phyloP scores from a whole-genome alignment of 2,329 filamentous ascomycete species.

The Colletotrichum destructivum region DNA sequence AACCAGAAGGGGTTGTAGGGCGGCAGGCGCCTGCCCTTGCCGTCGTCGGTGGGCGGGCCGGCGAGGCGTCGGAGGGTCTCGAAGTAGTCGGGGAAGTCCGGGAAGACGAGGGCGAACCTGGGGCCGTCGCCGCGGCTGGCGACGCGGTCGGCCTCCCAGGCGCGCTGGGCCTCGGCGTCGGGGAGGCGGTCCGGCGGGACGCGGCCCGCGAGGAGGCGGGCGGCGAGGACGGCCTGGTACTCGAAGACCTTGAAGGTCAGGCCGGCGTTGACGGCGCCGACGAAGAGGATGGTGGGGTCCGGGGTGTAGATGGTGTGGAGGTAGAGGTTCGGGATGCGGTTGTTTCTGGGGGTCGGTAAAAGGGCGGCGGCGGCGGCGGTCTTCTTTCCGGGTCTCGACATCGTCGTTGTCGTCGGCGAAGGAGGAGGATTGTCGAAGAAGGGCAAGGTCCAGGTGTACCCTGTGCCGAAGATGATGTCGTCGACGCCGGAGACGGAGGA shows the following conservation, averaged over 20 bases:
- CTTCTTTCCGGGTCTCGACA: too few relatives aligned
- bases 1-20: slow-evolving; percentile 63
- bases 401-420: slow-evolving; percentile 37
- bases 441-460: slow-evolving; percentile 75
- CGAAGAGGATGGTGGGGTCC: slow-evolving; percentile 70
- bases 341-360: slow-evolving; percentile 58
- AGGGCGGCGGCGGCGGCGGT: too few relatives aligned
- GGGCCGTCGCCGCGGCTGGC: slow-evolving; percentile 68
- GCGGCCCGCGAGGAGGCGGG: slow-evolving; percentile 70
- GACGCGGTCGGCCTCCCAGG: slow-evolving; percentile 72
- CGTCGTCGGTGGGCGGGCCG: slow-evolving; percentile 59
- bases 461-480: slow-evolving; percentile 77
- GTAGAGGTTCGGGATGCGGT: slow-evolving; percentile 69
- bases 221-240: slow-evolving; percentile 76
- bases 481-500: slow-evolving; percentile 68
- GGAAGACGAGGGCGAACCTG: slow-evolving; percentile 70
- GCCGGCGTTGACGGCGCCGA: slow-evolving; percentile 70
- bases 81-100: slow-evolving; percentile 77
- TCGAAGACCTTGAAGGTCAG: slow-evolving; percentile 79
- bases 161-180: slow-evolving; percentile 60
- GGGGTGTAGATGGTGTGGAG: slow-evolving; percentile 69
- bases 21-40: slow-evolving; percentile 61
- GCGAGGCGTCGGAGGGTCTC: slow-evolving; percentile 67
- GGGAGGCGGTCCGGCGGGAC: slow-evolving; percentile 60
- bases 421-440: slow-evolving; percentile 66